Base-by-base conservation (phyloP, 345 rosid species). In the Aethionema arabicum region DNA sequence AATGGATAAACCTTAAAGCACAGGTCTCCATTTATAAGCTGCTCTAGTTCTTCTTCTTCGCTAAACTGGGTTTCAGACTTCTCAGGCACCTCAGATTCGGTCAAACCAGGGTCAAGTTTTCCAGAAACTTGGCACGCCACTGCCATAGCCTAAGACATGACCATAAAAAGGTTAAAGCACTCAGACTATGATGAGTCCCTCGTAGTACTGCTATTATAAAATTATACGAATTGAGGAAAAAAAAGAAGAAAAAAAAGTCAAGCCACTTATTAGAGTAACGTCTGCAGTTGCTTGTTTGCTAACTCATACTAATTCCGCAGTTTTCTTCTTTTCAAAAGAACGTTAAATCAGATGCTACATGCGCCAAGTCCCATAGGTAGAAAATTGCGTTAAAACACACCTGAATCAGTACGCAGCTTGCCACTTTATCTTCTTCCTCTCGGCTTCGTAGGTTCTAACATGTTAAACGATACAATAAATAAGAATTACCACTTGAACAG, bases 1-100 rank as follows among this genome's bases (percentile, higher is more conserved):
- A 81, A 84, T 42, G 91, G 75, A 83, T 87, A 87, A 63, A 85
- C 44, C 81, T 85, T 93, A 70, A 72, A 87, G 88, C 88, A 81
- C 62, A 84, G 74, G 16, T 87, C 32, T 61, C 90, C 89, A 50
- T 74, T 60, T 56, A 87, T 67, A 58, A 92, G 80, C 75, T 92
- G 93, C 61, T 83, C 83, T 57, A 92, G 65, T 71, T 89, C 93
- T 73, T 89, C 76, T 54, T 83, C 89, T 76, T 89, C 93, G 31
- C 39, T 79, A 60, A 86, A 87, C 32, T 66, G 72, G 64, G 60
- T 74, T 67, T 78, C 88, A 44, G 63, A 70, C 72, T 81, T 91
- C 36, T 73, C 75, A 4, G 51, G 73, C 43, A 68, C 64, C 56
- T 92, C 96, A 50, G 91, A 78, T 48, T 78, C 82, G 48, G 79